Evolutionary conservation across 1,284 basidiomycete genomes (phyloP).

Genomic region (Xerocomus amazonicus): DNA sequence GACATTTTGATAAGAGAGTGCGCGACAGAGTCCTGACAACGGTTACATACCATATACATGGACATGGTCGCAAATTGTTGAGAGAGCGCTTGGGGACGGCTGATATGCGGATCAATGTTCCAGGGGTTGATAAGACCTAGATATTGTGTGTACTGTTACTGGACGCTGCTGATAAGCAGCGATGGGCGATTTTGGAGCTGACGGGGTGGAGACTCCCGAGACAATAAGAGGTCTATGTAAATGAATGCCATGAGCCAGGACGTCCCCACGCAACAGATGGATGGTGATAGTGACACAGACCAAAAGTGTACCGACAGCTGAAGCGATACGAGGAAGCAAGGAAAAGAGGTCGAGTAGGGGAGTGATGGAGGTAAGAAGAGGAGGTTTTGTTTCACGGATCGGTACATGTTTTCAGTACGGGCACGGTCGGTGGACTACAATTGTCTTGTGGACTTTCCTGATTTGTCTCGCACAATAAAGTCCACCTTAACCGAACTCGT

Average conservation of each 20-base stretch:
- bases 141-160: slow-evolving; percentile 4
- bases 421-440: slow-evolving; percentile 9
- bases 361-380: slow-evolving; percentile 6
- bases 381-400: not conserved
- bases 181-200: not conserved
- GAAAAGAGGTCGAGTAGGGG: not conserved
- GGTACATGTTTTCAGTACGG: slow-evolving; percentile 15
- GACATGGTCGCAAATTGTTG: not conserved
- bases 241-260: slow-evolving; percentile 4
- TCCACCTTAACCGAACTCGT: slow-evolving; percentile 11
- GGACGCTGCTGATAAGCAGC: not conserved
- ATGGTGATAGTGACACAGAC: not conserved
- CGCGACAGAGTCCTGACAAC: not conserved
- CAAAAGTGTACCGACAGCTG: not conserved
- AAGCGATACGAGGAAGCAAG: not conserved
- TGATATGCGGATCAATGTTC: not conserved
- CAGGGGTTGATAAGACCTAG: not conserved
- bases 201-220: not conserved
- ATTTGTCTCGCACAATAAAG: slow-evolving; percentile 26
- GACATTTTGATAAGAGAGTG: not conserved
- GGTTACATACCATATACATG: slow-evolving; percentile 8
- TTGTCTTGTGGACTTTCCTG: slow-evolving; percentile 17
- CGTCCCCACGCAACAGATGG: not conserved
- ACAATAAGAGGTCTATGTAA: not conserved
- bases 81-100: not conserved